Evolutionary conservation across 2,329 filamentous ascomycete genomes (phyloP).

Genomic region (Rhinocladiella mackenziei): DNA sequence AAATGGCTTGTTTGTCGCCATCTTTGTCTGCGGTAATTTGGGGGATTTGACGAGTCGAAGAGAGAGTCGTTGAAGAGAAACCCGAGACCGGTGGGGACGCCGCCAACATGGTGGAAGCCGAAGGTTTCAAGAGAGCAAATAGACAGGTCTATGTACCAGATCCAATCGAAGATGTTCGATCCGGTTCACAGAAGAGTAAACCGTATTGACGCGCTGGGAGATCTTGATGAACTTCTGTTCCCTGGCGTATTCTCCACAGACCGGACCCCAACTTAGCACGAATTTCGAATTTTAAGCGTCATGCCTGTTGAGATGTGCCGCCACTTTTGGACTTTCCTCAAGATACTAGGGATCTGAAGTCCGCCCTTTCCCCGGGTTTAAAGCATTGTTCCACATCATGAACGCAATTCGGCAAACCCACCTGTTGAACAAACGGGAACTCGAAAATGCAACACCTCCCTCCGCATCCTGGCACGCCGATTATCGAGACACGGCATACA

Average conservation of each 20-base stretch:
- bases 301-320: too few species aligned
- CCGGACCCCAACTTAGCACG: too few species aligned
- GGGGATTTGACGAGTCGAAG: conserved; percentile 40
- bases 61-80: conserved; percentile 27
- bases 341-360: too few species aligned
- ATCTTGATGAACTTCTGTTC: too few species aligned
- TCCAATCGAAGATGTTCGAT: too few species aligned
- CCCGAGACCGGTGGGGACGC: conserved; percentile 14
- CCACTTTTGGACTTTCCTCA: too few species aligned
- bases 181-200: too few species aligned
- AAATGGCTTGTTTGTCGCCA: conserved; percentile 74
- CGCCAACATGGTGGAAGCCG: conserved; percentile 13
- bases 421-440: conserved; percentile 87
- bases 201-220: too few species aligned
- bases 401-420: conserved; percentile 92
- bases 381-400: conserved; percentile 60
- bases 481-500: conserved; percentile 93
- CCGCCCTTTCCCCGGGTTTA: not conserved
- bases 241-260: too few species aligned
- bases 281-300: too few species aligned
- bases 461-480: conserved; percentile 95
- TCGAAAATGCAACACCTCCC: conserved; percentile 81
- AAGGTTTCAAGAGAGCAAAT: not conserved
- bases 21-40: conserved; percentile 57
- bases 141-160: too few species aligned